phyloP scores from a whole-genome alignment of 345 rosid genomes.

The Cardamine chenopodiifolia region DNA sequence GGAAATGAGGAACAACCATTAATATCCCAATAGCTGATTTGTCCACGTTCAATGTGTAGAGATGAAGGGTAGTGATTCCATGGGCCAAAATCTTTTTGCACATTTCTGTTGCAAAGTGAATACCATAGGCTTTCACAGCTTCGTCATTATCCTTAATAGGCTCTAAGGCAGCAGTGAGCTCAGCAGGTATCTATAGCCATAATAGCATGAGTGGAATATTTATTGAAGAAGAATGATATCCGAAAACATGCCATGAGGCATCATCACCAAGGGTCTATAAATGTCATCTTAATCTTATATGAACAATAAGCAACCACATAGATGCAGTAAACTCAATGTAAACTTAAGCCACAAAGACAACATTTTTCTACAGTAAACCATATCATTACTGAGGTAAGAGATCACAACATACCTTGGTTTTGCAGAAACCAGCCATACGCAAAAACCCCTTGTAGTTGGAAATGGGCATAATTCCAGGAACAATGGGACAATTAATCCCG shows the following conservation, averaged over 20 bases:
- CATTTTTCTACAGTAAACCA: not conserved
- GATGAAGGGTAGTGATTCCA: slow-evolving; percentile 87
- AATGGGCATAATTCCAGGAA: slow-evolving; percentile 98
- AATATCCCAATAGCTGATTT: slow-evolving; percentile 88
- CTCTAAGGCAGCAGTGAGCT: slow-evolving; percentile 84
- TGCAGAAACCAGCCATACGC: slow-evolving; percentile 97
- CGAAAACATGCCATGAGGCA: not conserved
- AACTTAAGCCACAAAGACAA: not conserved
- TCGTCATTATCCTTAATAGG: slow-evolving; percentile 98
- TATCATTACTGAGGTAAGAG: slow-evolving; percentile 7
- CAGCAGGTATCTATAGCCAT: slow-evolving; percentile 71
- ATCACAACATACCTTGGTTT: slow-evolving; percentile 65
- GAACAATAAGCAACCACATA: slow-evolving; percentile 10
- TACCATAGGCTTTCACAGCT: slow-evolving; percentile 89
- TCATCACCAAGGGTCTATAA: slow-evolving; percentile 15
- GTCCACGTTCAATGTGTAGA: slow-evolving; percentile 93
- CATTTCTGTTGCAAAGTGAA: slow-evolving; percentile 97
- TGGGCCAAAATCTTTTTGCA: slow-evolving; percentile 89
- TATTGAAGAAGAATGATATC: not conserved
- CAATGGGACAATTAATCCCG: slow-evolving; percentile 84
- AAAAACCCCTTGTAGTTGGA: slow-evolving; percentile 90
- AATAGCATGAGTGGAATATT: slow-evolving; percentile 1
- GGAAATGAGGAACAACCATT: slow-evolving; percentile 52
- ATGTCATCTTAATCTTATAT: not conserved
- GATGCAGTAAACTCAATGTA: not conserved